Percentiles rank a stretch among this genome's conserved stretches.
phyloP scores from a whole-genome alignment of 495 filamentous ascomycete genomes.

The Xylaria grammica region DNA sequence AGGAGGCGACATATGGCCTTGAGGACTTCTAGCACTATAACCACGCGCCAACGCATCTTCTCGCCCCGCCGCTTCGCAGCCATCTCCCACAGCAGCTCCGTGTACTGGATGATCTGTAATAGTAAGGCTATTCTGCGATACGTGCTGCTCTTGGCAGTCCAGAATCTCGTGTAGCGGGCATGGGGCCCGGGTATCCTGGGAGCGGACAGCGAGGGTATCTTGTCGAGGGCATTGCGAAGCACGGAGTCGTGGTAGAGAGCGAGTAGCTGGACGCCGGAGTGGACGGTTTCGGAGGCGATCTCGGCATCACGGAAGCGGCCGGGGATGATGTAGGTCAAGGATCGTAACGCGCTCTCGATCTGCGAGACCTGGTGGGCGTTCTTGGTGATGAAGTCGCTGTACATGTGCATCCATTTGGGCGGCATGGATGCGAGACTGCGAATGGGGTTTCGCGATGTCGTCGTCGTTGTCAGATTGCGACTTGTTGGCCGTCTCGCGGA shows the following conservation, averaged over 20 bases:
- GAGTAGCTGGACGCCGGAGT: constrained; percentile 85
- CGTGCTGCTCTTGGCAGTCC: constrained; percentile 72
- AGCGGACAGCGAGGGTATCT: constrained; percentile 46
- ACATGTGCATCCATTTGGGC: constrained; percentile 77
- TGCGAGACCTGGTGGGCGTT: constrained; percentile 90
- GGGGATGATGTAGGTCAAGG: constrained; percentile 93
- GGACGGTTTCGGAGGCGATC: constrained; percentile 90
- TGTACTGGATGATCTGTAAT: constrained; percentile 90
- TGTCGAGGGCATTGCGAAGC: constrained; percentile 67
- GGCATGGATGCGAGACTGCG: constrained; percentile 53
- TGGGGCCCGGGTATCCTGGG: constrained; percentile 68
- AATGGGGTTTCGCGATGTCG: constrained; percentile 29
- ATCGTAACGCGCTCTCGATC: constrained; percentile 90
- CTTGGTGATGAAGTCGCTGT: constrained; percentile 91
- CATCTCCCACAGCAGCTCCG: constrained; percentile 83
- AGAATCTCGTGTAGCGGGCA: constrained; percentile 89
- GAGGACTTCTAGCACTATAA: constrained; percentile 82
- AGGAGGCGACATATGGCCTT: constrained; percentile 88
- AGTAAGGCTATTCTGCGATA: constrained; percentile 80
- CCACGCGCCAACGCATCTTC: constrained; percentile 82
- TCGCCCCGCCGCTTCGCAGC: constrained; percentile 85
- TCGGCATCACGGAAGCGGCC: constrained; percentile 93
- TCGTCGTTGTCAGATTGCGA: background rate
- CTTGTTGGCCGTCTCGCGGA: constrained; percentile 14
- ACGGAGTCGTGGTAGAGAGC: constrained; percentile 94